A percentile compares a stretch with the other conserved stretches of the same genome.
phyloP scores from a whole-genome alignment of 176 grass and related monocot genomes.

The Rhynchospora pubera region DNA sequence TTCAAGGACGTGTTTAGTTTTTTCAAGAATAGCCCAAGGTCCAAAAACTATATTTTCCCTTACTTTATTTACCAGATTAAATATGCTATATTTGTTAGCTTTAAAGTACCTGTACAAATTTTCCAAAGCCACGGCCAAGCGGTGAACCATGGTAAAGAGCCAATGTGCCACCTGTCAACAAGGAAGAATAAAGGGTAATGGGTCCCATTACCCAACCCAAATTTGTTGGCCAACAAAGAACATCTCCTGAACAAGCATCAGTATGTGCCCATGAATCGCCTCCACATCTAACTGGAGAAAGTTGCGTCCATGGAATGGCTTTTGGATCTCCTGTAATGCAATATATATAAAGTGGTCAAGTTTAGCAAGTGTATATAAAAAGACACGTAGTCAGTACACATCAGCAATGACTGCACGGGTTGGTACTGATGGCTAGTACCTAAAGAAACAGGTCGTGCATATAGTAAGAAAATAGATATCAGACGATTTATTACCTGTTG shows the following conservation, averaged over 20 bases:
- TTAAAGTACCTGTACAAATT: constrained; percentile 71
- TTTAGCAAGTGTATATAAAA: constrained; percentile 20
- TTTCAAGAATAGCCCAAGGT: too few species aligned
- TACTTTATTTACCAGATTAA: neutral
- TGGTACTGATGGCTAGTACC: neutral
- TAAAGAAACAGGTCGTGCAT: constrained; percentile 4
- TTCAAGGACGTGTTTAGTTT: too few species aligned
- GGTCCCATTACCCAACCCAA: constrained; percentile 98
- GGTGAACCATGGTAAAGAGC: constrained; percentile 93
- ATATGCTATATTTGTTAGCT: neutral
- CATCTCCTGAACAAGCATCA: constrained; percentile 53
- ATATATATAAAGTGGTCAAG: neutral
- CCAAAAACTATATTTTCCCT: too few species aligned
- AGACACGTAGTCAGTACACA: neutral
- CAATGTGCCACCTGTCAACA: constrained; percentile 59
- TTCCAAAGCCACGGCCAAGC: constrained; percentile 78
- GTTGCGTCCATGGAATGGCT: constrained; percentile 90
- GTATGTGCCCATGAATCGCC: constrained; percentile 79
- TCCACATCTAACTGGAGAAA: constrained; percentile 64
- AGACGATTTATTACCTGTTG: constrained; percentile 55
- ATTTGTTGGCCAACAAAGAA: constrained; percentile 85
- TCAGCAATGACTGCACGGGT: neutral
- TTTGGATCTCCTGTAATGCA: constrained; percentile 75
- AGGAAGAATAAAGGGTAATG: constrained; percentile 54
- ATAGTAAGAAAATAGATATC: neutral